These are phyloP conservation scores for Chlamydomonas asymmetrica DNA, from an alignment of 139 green algal species.

Conservation along the genomic window DNA sequence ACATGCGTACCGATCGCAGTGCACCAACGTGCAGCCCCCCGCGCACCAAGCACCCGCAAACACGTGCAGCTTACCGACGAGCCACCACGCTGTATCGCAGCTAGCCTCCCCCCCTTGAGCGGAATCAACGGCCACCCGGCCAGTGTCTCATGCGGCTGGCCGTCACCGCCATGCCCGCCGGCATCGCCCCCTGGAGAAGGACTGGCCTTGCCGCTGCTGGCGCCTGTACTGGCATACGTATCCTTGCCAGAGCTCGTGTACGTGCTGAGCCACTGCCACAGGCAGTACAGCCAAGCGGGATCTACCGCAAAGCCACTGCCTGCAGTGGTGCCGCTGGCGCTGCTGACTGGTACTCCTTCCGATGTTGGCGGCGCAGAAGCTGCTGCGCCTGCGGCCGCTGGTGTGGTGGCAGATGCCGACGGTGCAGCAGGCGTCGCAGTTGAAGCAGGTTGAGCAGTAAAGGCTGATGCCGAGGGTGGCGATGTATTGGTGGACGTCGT, in stretches of 20 bases:
- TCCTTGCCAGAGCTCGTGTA: neutral
- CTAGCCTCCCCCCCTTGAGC: slow-evolving; percentile 39
- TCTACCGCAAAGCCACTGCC: neutral
- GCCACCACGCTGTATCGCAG: slow-evolving; percentile 27
- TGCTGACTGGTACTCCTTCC: too few species aligned
- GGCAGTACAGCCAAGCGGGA: too few species aligned
- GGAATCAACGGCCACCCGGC: slow-evolving; percentile 64
- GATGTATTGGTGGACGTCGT: neutral
- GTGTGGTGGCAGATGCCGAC: too few species aligned
- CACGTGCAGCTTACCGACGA: slow-evolving; percentile 17
- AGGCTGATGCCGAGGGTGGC: neutral
- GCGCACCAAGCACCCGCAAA: neutral
- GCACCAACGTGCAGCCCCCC: too few species aligned
- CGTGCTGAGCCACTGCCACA: too few species aligned
- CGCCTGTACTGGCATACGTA: neutral
- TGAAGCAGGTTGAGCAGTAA: too few species aligned
- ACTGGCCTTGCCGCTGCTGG: neutral
- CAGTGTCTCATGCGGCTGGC: slow-evolving; percentile 30
- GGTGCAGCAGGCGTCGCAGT: too few species aligned
- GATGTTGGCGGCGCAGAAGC: too few species aligned
- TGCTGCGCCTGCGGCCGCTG: too few species aligned
- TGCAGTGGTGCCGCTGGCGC: neutral
- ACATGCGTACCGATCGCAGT: too few species aligned
- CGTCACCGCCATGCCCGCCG: too few species aligned
- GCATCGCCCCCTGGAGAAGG: too few species aligned